Percentiles rank a stretch among this genome's conserved stretches.
phyloP scores from a whole-genome alignment of 306 rosid genomes.

The Citrullus mucosospermus region DNA sequence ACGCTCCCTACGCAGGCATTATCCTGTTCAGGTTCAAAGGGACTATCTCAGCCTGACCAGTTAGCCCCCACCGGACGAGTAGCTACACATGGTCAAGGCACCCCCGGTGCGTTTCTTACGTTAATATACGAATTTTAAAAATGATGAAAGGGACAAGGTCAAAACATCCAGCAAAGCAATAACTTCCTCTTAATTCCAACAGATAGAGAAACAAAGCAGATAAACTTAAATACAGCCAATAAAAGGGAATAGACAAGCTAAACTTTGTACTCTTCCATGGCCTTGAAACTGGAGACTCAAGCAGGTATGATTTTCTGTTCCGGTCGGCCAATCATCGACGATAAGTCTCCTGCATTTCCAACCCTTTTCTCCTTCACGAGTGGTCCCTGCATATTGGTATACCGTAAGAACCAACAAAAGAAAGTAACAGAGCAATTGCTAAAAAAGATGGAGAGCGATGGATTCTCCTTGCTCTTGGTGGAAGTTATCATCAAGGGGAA shows the following conservation, averaged over 20 bases:
- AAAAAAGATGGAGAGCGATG: not conserved
- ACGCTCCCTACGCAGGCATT: conserved; percentile 99
- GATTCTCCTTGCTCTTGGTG: not conserved
- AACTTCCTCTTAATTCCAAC: conserved; percentile 30
- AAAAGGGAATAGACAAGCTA: conserved; percentile 30
- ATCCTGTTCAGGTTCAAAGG: conserved; percentile 99
- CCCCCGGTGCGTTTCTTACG: conserved; percentile 92
- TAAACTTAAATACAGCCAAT: conserved; percentile 12
- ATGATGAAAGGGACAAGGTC: not conserved
- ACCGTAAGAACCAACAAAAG: not conserved
- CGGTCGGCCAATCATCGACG: not conserved
- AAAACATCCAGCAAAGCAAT: conserved; percentile 1
- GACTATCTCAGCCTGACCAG: conserved; percentile 97
- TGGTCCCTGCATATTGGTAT: not conserved
- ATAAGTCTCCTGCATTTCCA: conserved; percentile 21
- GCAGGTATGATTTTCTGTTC: not conserved
- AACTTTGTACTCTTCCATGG: conserved; percentile 28
- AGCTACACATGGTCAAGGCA: conserved; percentile 67
- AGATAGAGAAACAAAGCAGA: conserved; percentile 14
- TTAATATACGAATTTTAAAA: conserved; percentile 22
- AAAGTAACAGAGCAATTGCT: not conserved
- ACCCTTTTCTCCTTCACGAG: conserved; percentile 7
- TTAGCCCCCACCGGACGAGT: conserved; percentile 28
- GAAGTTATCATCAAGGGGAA: not conserved
- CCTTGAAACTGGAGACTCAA: conserved; percentile 20